Evolutionary conservation across 1,284 basidiomycete genomes (phyloP).

Genomic region (Fomitiporia mediterranea): DNA sequence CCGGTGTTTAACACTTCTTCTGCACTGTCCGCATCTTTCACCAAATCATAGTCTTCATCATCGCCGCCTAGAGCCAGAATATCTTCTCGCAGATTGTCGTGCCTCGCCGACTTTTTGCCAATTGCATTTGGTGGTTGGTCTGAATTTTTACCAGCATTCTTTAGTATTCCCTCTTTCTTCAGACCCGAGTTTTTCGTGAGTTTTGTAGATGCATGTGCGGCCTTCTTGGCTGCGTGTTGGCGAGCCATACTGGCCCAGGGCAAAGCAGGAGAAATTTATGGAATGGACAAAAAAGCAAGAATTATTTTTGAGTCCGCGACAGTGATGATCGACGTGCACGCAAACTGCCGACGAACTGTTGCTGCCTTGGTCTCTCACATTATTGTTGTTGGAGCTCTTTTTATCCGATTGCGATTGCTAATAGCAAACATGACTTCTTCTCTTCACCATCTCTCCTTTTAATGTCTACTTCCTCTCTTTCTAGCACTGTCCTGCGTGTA

Average conservation of each 20-base stretch:
- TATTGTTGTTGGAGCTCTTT: background rate
- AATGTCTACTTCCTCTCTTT: background rate
- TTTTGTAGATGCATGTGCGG: background rate
- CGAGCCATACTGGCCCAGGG: constrained; percentile 13
- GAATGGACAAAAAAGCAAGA: background rate
- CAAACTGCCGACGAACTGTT: background rate
- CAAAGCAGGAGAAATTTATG: constrained; percentile 5
- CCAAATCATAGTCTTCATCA: constrained; percentile 43
- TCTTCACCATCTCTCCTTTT: background rate
- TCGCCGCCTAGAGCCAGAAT: constrained; percentile 49
- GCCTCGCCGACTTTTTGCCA: constrained; percentile 2
- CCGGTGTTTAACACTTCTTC: constrained; percentile 31
- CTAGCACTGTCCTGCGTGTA: constrained; percentile 36
- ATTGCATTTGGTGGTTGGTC: constrained; percentile 1
- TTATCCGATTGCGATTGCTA: no score
- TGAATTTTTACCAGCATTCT: background rate
- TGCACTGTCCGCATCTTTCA: constrained; percentile 40
- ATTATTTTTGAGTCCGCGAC: background rate
- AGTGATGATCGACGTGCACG: constrained; percentile 4
- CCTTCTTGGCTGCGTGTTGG: constrained; percentile 8
- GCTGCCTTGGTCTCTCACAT: background rate
- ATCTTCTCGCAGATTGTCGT: constrained; percentile 22
- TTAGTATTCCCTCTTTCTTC: background rate
- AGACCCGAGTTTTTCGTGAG: background rate
- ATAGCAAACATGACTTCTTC: no score